Evolutionary conservation across 805 yeast species (phyloP).

Genomic region (Monosporozyma servazzii): DNA sequence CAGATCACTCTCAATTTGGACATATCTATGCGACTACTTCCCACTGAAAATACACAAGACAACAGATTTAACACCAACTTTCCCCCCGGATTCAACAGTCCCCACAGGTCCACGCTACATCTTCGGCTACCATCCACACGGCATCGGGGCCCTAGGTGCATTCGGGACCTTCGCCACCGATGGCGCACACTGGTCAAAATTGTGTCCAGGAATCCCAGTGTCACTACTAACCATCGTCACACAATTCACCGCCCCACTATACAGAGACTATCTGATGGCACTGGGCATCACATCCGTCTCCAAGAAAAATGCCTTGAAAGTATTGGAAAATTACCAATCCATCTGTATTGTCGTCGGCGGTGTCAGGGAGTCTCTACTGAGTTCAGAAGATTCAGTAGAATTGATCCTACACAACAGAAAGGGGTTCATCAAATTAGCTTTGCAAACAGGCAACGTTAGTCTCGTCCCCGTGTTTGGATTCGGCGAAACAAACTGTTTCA

Average conservation of each 20-base stretch:
- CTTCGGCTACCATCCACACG: slow-evolving; percentile 95
- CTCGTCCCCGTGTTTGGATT: slow-evolving; percentile 85
- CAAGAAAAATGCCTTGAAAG: slow-evolving; percentile 55
- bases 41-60: slow-evolving; percentile 69
- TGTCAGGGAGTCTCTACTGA: slow-evolving; percentile 77
- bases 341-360: slow-evolving; percentile 93
- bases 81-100: slow-evolving; percentile 38
- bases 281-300: slow-evolving; percentile 83
- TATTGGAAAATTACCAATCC: slow-evolving; percentile 57
- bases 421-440: slow-evolving; percentile 83
- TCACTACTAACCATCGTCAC: slow-evolving; percentile 73
- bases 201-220: slow-evolving; percentile 77
- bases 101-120: slow-evolving; percentile 63
- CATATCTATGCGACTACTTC: slow-evolving; percentile 65
- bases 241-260: slow-evolving; percentile 77
- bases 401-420: slow-evolving; percentile 68
- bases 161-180: slow-evolving; percentile 79
- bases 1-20: slow-evolving; percentile 54
- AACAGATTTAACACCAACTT: slow-evolving; percentile 66
- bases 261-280: slow-evolving; percentile 74
- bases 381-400: slow-evolving; percentile 50
- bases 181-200: slow-evolving; percentile 55
- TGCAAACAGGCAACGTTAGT: slow-evolving; percentile 65
- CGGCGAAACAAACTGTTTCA: slow-evolving; percentile 73
- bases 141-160: slow-evolving; percentile 86